phyloP scores from a whole-genome alignment of 2,329 filamentous ascomycete genomes.

The Penicillium expansum region DNA sequence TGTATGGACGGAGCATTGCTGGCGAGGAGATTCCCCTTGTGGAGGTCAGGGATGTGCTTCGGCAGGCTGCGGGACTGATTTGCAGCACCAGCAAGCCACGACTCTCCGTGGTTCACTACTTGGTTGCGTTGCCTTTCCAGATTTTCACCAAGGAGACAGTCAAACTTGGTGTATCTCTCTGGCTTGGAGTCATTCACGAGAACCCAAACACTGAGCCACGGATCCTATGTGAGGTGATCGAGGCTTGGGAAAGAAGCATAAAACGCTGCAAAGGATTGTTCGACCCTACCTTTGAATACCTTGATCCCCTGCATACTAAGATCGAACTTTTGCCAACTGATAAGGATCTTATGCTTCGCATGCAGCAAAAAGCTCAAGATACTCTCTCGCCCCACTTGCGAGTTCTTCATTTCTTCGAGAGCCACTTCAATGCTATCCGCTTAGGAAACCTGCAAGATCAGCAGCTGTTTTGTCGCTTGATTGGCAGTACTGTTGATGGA shows the following conservation, averaged over 20 bases:
- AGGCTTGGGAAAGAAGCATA: constrained; percentile 86
- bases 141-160: constrained; percentile 95
- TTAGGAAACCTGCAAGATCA: constrained; percentile 79
- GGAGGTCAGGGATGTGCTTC: constrained; percentile 77
- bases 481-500: constrained; percentile 74
- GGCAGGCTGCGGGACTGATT: constrained; percentile 79
- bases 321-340: constrained; percentile 93
- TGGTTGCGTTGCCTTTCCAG: constrained; percentile 89
- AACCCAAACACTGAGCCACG: constrained; percentile 85
- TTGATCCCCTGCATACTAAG: constrained; percentile 85
- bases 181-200: constrained; percentile 96
- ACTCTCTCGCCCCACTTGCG: constrained; percentile 82
- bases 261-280: constrained; percentile 78
- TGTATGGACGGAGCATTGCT: constrained; percentile 68
- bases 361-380: constrained; percentile 76
- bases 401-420: constrained; percentile 82
- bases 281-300: constrained; percentile 65
- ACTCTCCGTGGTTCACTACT: constrained; percentile 75
- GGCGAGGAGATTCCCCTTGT: constrained; percentile 68
- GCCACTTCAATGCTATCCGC: constrained; percentile 92
- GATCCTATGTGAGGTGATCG: constrained; percentile 79
- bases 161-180: constrained; percentile 90
- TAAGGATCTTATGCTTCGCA: constrained; percentile 67
- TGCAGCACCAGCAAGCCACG: constrained; percentile 75
- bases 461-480: constrained; percentile 74